phyloP scores from a whole-genome alignment of 2,329 filamentous ascomycete species.

The Macroventuria anomochaeta region DNA sequence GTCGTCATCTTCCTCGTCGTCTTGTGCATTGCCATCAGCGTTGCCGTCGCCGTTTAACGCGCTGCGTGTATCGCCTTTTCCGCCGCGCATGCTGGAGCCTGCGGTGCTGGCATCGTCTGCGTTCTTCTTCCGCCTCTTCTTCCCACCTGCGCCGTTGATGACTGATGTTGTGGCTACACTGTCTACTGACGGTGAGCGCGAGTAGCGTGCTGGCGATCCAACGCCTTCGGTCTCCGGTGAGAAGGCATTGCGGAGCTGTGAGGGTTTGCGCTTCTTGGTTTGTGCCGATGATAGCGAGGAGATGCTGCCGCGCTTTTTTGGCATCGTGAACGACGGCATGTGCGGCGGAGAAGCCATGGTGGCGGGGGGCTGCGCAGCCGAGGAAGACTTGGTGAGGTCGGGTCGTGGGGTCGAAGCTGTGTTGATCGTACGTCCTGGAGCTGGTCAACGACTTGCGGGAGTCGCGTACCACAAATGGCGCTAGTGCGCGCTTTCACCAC shows the following conservation, averaged over 20 bases:
- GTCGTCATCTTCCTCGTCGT: slow-evolving; percentile 65
- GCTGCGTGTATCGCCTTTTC: slow-evolving; percentile 40
- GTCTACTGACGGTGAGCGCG: slow-evolving; percentile 71
- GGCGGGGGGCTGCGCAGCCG: slow-evolving; percentile 3
- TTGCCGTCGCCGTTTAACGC: slow-evolving; percentile 51
- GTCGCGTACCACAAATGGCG: slow-evolving; percentile 21
- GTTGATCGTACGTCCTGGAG: slow-evolving; percentile 1
- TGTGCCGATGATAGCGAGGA: slow-evolving; percentile 55
- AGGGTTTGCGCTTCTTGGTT: slow-evolving; percentile 74
- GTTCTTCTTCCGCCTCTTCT: slow-evolving; percentile 57
- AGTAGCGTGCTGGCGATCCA: slow-evolving; percentile 60
- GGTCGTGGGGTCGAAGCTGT: not conserved
- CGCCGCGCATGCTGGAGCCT: slow-evolving; percentile 42
- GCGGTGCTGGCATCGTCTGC: slow-evolving; percentile 44
- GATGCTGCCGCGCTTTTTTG: slow-evolving; percentile 69
- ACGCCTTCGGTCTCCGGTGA: slow-evolving; percentile 65
- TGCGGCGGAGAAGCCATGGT: slow-evolving; percentile 65
- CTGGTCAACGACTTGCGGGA: slow-evolving; percentile 9
- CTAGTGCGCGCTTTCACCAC: slow-evolving; percentile 24
- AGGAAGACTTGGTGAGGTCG: not conserved
- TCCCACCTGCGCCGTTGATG: slow-evolving; percentile 56
- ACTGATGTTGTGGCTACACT: slow-evolving; percentile 61
- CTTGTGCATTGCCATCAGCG: slow-evolving; percentile 64
- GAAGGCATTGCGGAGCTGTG: slow-evolving; percentile 79
- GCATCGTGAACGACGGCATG: slow-evolving; percentile 59